phyloP scores from a whole-genome alignment of 2,329 filamentous ascomycete genomes.

The Trichoderma harzianum region DNA sequence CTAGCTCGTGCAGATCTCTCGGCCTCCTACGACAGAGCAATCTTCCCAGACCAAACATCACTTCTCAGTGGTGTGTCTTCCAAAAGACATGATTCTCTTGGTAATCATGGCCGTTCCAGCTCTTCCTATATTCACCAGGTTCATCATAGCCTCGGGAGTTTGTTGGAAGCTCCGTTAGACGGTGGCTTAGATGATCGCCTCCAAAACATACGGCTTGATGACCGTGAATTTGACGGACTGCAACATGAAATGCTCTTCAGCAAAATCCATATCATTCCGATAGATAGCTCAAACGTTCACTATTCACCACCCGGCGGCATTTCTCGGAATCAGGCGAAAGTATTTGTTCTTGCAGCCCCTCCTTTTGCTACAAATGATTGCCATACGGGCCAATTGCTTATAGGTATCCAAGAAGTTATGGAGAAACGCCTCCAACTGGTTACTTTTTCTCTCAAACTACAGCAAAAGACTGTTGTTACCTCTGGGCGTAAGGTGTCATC shows the following conservation, averaged over 20 bases:
- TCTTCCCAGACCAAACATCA: constrained; percentile 67
- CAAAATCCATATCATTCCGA: constrained; percentile 65
- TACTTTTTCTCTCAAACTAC: constrained; percentile 55
- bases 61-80: constrained; percentile 41
- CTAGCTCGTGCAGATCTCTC: constrained; percentile 83
- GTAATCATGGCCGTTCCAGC: constrained; percentile 38
- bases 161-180: constrained; percentile 67
- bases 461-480: constrained; percentile 31
- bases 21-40: constrained; percentile 73
- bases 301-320: constrained; percentile 56
- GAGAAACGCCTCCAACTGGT: constrained; percentile 67
- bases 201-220: constrained; percentile 68
- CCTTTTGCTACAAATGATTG: constrained; percentile 52
- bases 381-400: constrained; percentile 53
- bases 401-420: constrained; percentile 68
- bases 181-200: constrained; percentile 69
- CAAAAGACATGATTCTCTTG: constrained; percentile 69
- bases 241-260: constrained; percentile 69
- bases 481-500: constrained; percentile 23
- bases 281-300: constrained; percentile 58
- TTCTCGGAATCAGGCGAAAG: constrained; percentile 54
- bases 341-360: constrained; percentile 65
- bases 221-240: constrained; percentile 68
- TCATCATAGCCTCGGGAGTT: constrained; percentile 56
- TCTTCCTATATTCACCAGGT: constrained; percentile 44